phyloP scores from a whole-genome alignment of 2,329 filamentous ascomycete species.

The Talaromyces amestolkiae region DNA sequence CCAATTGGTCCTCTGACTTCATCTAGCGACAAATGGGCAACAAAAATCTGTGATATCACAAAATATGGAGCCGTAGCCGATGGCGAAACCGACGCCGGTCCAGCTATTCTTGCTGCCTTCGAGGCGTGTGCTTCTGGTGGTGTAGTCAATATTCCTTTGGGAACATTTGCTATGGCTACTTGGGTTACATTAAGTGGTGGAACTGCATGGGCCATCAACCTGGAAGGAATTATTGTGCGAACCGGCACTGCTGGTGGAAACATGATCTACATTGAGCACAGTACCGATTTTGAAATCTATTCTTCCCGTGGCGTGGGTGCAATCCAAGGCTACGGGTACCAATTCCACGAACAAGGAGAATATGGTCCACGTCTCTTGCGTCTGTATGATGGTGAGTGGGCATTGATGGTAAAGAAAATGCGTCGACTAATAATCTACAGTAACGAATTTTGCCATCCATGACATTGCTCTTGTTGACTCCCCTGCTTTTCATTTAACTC shows the following conservation, averaged over 20 bases:
- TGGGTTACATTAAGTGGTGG: conserved; percentile 50
- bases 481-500: conserved; percentile 49
- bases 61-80: conserved; percentile 52
- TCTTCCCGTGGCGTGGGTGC: conserved; percentile 45
- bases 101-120: conserved; percentile 18
- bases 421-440: conserved; percentile 17
- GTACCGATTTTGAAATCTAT: conserved; percentile 49
- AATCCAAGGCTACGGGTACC: conserved; percentile 52
- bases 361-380: conserved; percentile 49
- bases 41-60: conserved; percentile 48
- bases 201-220: conserved; percentile 48
- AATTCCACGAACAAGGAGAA: conserved; percentile 43
- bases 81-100: conserved; percentile 43
- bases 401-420: neutral
- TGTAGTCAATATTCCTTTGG: conserved; percentile 49
- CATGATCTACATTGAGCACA: conserved; percentile 18
- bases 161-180: conserved; percentile 48
- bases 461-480: conserved; percentile 51
- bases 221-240: conserved; percentile 38
- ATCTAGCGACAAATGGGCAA: conserved; percentile 20
- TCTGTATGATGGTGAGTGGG: conserved; percentile 34
- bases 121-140: conserved; percentile 48
- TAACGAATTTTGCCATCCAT: conserved; percentile 49
- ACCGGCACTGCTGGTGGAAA: conserved; percentile 15
- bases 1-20: conserved; percentile 16